Evolutionary conservation across 2,329 filamentous ascomycete genomes (phyloP).

Genomic region (Beauveria pseudobassiana): DNA sequence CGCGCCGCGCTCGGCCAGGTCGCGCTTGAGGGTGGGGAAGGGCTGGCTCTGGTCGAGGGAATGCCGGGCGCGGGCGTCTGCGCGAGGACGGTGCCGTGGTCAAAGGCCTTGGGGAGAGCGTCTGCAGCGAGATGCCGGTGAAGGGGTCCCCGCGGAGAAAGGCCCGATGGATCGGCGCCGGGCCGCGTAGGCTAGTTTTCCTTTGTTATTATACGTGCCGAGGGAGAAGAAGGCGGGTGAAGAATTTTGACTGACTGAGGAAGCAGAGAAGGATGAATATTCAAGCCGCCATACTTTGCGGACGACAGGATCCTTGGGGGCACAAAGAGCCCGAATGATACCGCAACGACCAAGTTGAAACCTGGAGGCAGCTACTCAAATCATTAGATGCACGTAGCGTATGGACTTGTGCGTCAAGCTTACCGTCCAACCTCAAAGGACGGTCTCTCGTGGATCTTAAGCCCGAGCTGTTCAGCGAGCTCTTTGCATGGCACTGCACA

Average conservation of each 20-base stretch:
- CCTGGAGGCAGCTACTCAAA: conserved; percentile 43
- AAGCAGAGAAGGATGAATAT: conserved; percentile 86
- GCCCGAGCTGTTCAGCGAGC: conserved; percentile 52
- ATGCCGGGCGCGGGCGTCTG: conserved; percentile 59
- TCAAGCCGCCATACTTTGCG: conserved; percentile 78
- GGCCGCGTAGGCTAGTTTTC: conserved; percentile 60
- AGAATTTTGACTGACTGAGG: conserved; percentile 53
- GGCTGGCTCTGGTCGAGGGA: conserved; percentile 38
- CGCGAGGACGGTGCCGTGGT: conserved; percentile 67
- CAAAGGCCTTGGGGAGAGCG: conserved; percentile 70
- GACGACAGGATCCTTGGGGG: conserved; percentile 64
- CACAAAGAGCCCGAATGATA: conserved; percentile 90
- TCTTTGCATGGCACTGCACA: conserved; percentile 63
- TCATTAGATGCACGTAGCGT: neutral
- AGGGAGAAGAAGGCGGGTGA: neutral
- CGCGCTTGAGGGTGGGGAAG: conserved; percentile 29
- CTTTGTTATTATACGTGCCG: neutral
- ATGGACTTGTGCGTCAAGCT: conserved; percentile 19
- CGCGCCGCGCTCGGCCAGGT: conserved; percentile 59
- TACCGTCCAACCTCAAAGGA: conserved; percentile 78
- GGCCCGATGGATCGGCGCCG: conserved; percentile 82
- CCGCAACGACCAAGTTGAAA: conserved; percentile 78
- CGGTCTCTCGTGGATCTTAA: conserved; percentile 67
- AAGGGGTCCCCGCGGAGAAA: conserved; percentile 52
- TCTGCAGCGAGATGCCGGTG: conserved; percentile 81